Conservation (phyloP, 1,284 basidiomycete species). For the Ceratobasidium sp. region DNA sequence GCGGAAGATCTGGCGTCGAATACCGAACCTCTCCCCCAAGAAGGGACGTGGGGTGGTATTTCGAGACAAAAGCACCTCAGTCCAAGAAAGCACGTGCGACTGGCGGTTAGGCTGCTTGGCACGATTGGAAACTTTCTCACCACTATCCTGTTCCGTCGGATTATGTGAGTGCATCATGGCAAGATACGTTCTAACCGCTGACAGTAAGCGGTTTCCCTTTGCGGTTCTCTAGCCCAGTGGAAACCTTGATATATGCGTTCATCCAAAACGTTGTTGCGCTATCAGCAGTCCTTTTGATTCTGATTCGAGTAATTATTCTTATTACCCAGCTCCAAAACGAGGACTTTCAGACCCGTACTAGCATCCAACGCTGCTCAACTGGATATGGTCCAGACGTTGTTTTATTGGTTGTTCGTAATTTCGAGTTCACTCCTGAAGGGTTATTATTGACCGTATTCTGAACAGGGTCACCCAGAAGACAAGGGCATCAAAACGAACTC, state of each 20-base stretch:
- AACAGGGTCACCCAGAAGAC: no score
- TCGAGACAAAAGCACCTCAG: neutral
- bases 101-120: neutral
- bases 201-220: neutral
- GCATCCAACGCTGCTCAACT: neutral
- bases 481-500: no score
- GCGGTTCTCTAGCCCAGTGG: constrained; percentile 4
- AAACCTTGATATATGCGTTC: neutral
- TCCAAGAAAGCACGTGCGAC: neutral
- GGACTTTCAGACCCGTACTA: constrained; percentile 5
- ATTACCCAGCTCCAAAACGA: constrained; percentile 1
- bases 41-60: neutral
- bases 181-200: no score
- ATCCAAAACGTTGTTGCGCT: constrained; percentile 1
- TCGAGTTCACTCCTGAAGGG: neutral
- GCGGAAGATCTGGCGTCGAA: constrained; percentile 5
- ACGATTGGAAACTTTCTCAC: neutral
- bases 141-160: neutral
- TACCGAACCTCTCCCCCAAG: neutral
- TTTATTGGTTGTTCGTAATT: neutral
- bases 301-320: neutral
- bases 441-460: neutral
- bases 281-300: neutral
- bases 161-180: neutral
- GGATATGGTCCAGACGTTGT: neutral